Evolutionary conservation across 1,139 yeast genomes (phyloP).

Genomic region (Debaryomyces sp.): DNA sequence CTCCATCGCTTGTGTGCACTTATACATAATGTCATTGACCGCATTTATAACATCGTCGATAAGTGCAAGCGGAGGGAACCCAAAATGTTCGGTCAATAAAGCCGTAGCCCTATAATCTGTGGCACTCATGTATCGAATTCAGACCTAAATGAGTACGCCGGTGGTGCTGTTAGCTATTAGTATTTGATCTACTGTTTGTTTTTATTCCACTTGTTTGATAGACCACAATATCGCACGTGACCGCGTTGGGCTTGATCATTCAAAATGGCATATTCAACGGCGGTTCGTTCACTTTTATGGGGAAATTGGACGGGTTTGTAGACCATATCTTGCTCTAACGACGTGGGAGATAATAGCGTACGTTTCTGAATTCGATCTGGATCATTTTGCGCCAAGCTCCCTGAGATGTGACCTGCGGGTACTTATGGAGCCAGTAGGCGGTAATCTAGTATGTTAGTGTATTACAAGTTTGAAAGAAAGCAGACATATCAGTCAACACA

Average conservation of each 20-base stretch:
- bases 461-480: not conserved
- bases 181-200: constrained; percentile 6
- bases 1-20: constrained; percentile 82
- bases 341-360: not conserved
- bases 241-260: not conserved
- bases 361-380: not conserved
- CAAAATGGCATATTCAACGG: not conserved
- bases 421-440: not conserved
- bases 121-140: not conserved
- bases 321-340: not conserved
- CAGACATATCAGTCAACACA: not conserved
- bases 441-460: not conserved
- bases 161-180: not conserved
- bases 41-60: constrained; percentile 90
- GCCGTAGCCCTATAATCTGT: constrained; percentile 54
- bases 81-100: constrained; percentile 81
- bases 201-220: not conserved
- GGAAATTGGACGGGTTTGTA: not conserved
- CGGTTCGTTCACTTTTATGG: not conserved
- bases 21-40: constrained; percentile 81
- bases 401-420: not conserved
- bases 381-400: not conserved
- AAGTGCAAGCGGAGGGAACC: constrained; percentile 82
- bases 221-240: not conserved
- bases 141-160: not conserved